Evolutionary conservation across 768 basidiomycete genomes (phyloP).

Genomic region (Lactifluus piperatus): DNA sequence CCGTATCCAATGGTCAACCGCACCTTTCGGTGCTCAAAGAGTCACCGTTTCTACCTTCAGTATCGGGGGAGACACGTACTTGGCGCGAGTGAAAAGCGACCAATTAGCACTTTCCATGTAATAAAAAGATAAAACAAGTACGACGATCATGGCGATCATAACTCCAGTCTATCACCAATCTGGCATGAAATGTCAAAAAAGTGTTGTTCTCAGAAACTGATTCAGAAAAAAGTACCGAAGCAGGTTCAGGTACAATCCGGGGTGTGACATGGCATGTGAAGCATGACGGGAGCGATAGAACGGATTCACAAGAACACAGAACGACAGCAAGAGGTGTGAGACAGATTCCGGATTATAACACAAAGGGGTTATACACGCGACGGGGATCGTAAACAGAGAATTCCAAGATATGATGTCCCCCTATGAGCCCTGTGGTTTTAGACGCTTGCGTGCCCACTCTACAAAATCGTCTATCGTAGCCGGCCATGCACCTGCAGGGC

Average conservation of each 20-base stretch:
- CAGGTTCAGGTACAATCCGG: not conserved
- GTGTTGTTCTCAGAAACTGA: not conserved
- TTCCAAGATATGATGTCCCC: not conserved
- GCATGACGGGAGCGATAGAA: not conserved
- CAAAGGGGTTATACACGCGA: not conserved
- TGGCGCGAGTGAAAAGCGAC: no score
- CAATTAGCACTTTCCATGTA: no score
- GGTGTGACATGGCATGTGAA: not conserved
- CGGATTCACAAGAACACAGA: not conserved
- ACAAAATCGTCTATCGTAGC: slow-evolving; percentile 84
- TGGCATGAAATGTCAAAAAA: not conserved
- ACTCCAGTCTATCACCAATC: not conserved
- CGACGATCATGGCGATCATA: not conserved
- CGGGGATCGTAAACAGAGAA: not conserved
- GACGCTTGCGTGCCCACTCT: slow-evolving; percentile 45
- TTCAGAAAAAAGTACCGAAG: not conserved
- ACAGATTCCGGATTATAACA: not conserved
- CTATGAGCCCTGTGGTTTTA: slow-evolving; percentile 18
- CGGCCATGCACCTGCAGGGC: slow-evolving; percentile 69
- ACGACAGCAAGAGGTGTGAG: not conserved
- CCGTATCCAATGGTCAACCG: slow-evolving; percentile 20
- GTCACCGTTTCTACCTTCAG: slow-evolving; percentile 26
- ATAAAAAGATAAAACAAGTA: no score
- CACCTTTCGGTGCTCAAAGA: slow-evolving; percentile 26
- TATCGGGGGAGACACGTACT: slow-evolving; percentile 19